Conservation (phyloP, 164 flowering plant genomes). For the Taxillus chinensis region DNA sequence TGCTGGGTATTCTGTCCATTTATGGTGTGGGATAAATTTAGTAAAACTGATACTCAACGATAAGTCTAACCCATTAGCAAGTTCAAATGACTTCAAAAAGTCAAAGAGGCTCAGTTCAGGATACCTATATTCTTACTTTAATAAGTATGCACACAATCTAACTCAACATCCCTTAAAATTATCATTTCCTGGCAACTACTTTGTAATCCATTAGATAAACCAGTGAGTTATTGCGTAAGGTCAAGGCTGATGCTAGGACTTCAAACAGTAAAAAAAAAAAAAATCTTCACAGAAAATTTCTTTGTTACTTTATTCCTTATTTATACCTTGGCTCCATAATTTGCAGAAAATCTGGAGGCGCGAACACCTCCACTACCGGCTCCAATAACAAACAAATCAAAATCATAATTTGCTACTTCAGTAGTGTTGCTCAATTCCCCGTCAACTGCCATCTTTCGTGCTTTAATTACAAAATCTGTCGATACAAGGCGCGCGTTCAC, state of each 20-base stretch:
- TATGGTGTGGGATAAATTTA: too few relatives aligned
- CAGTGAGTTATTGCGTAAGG: not conserved
- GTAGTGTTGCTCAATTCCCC: slow-evolving; percentile 32
- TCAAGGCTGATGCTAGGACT: not conserved
- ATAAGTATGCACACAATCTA: not conserved
- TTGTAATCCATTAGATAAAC: not conserved
- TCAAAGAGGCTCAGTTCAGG: not conserved
- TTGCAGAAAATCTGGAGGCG: slow-evolving; percentile 80
- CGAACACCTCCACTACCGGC: slow-evolving; percentile 99
- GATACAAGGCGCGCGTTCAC: slow-evolving; percentile 1
- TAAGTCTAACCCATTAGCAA: too few relatives aligned
- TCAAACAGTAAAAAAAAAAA: not conserved
- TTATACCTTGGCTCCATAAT: slow-evolving; percentile 70
- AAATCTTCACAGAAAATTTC: not conserved
- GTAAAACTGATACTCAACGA: too few relatives aligned
- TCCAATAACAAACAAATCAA: slow-evolving; percentile 88
- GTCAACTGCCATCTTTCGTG: slow-evolving; percentile 80
- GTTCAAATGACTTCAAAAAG: not conserved
- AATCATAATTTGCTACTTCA: slow-evolving; percentile 47
- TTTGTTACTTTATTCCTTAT: not conserved
- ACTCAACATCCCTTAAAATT: not conserved
- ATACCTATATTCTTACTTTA: not conserved
- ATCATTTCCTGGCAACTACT: not conserved
- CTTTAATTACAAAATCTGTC: slow-evolving; percentile 21
- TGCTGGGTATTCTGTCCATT: too few relatives aligned